These are phyloP conservation scores for Nannizzia gypsea DNA, from an alignment of 2,329 filamentous ascomycete species.

Conservation along the genomic window DNA sequence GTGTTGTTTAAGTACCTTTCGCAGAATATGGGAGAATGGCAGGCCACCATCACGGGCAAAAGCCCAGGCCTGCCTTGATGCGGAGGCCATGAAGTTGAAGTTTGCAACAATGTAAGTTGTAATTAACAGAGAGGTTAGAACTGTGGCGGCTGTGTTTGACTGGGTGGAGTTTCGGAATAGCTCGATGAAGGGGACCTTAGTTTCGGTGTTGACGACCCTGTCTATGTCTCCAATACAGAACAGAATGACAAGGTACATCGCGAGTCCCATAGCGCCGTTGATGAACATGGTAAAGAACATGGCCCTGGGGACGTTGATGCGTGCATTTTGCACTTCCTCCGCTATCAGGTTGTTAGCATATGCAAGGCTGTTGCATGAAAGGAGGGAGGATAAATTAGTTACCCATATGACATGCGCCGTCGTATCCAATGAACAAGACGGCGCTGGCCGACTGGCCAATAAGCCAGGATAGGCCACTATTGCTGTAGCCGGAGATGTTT, in stretches of 20 bases:
- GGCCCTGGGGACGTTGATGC: conserved; percentile 24
- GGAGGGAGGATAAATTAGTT: neutral
- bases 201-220: conserved; percentile 10
- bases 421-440: conserved; percentile 6
- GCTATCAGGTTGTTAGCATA: conserved; percentile 9
- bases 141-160: conserved; percentile 18
- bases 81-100: conserved; percentile 24
- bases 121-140: conserved; percentile 19
- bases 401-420: conserved; percentile 7
- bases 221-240: conserved; percentile 7
- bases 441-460: conserved; percentile 4
- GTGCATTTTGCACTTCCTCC: conserved; percentile 30
- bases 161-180: conserved; percentile 24
- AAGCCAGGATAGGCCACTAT: neutral
- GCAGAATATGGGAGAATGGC: conserved; percentile 31
- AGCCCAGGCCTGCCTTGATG: conserved; percentile 24
- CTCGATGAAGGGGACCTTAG: conserved; percentile 27
- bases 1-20: neutral
- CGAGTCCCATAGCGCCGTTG: conserved; percentile 28
- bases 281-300: conserved; percentile 26
- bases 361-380: neutral
- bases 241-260: conserved; percentile 16
- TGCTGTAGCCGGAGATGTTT: neutral
- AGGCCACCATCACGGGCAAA: conserved; percentile 44
- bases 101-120: conserved; percentile 20